These are phyloP conservation scores for Lactarius hatsudake DNA, from an alignment of 768 basidiomycete species.

Conservation along the genomic window DNA sequence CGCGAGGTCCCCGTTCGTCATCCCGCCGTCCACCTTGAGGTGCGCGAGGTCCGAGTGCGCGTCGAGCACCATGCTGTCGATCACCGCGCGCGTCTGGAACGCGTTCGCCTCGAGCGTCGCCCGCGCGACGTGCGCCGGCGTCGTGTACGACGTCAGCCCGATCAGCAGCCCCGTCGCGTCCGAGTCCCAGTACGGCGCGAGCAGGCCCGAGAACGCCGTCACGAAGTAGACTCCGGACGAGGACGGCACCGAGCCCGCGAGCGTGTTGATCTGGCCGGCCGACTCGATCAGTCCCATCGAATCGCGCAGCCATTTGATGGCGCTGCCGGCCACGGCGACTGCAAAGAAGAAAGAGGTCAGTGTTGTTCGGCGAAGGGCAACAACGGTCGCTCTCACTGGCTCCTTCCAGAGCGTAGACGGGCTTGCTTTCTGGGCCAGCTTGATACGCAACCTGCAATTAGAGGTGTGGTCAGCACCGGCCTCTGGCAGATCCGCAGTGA, in stretches of 20 bases:
- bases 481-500: neutral
- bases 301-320: constrained; percentile 96
- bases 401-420: constrained; percentile 93
- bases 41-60: constrained; percentile 74
- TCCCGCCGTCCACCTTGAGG: constrained; percentile 97
- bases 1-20: constrained; percentile 90
- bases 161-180: constrained; percentile 85
- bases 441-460: constrained; percentile 77
- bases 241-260: constrained; percentile 72
- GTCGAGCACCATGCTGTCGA: constrained; percentile 94
- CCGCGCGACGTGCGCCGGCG: constrained; percentile 87
- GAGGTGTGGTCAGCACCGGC: neutral
- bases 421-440: constrained; percentile 70
- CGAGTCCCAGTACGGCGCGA: constrained; percentile 98
- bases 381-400: constrained; percentile 67
- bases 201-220: constrained; percentile 91
- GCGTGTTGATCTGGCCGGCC: constrained; percentile 79
- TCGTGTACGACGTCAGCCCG: constrained; percentile 85
- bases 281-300: constrained; percentile 79
- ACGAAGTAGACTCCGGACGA: constrained; percentile 95
- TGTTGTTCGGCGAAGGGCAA: neutral
- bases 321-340: constrained; percentile 94
- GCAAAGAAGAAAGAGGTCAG: constrained; percentile 4
- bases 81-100: constrained; percentile 91
- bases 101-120: constrained; percentile 96